phyloP scores from a whole-genome alignment of 305 asterid genomes.

The Solanum hybrid region DNA sequence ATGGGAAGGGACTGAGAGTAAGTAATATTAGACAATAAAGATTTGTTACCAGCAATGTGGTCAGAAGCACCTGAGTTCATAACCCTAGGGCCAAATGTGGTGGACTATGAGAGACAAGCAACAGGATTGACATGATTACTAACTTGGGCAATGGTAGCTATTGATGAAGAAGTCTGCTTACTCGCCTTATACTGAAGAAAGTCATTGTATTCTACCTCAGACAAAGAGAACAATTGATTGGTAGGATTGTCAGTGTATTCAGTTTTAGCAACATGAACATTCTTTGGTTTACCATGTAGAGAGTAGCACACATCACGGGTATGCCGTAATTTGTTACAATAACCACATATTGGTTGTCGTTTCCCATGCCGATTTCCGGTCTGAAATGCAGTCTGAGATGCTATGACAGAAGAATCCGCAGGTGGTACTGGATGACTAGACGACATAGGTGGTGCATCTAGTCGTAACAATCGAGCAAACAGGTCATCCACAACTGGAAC shows the following conservation, averaged over 20 bases:
- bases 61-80: not conserved
- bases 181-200: not conserved
- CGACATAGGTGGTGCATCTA: not conserved
- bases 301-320: not conserved
- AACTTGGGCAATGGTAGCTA: not conserved
- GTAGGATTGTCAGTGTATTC: not conserved
- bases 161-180: not conserved
- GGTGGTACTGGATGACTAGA: not conserved
- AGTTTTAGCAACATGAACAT: not conserved
- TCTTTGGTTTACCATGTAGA: not conserved
- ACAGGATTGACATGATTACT: not conserved
- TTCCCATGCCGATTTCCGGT: not conserved
- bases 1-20: not conserved
- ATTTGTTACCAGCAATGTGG: not conserved
- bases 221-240: not conserved
- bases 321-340: not conserved
- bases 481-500: not conserved
- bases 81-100: not conserved
- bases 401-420: not conserved
- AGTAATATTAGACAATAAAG: not conserved
- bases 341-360: not conserved
- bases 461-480: not conserved
- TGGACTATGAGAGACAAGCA: not conserved
- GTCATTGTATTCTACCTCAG: not conserved
- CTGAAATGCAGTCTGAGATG: not conserved